Evolutionary conservation across 805 yeast genomes (phyloP).

Genomic region (Ogataea neopini): DNA sequence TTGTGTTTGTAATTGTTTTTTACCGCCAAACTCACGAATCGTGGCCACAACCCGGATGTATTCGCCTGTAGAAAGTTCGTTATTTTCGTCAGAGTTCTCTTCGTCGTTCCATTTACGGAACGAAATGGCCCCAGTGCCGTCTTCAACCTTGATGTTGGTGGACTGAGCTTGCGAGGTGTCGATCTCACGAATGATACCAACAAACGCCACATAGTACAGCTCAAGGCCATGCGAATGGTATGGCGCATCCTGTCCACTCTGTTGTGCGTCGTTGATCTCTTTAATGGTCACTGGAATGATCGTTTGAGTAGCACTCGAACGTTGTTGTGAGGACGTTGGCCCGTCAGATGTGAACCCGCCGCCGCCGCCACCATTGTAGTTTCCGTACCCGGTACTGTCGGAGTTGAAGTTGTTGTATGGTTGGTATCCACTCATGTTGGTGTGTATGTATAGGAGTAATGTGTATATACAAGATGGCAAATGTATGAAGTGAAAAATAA

Average conservation of each 20-base stretch:
- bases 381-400: constrained; percentile 40
- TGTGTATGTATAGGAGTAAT: neutral
- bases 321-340: constrained; percentile 23
- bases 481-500: neutral
- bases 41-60: constrained; percentile 64
- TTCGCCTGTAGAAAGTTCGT: constrained; percentile 44
- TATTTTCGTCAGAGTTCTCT: constrained; percentile 19
- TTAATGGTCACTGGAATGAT: constrained; percentile 73
- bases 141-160: constrained; percentile 63
- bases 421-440: constrained; percentile 35
- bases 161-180: constrained; percentile 56
- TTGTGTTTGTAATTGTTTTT: constrained; percentile 65
- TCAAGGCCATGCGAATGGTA: constrained; percentile 60
- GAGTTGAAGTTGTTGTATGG: constrained; percentile 38
- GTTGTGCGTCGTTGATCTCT: constrained; percentile 63
- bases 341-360: constrained; percentile 34
- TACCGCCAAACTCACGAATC: constrained; percentile 59
- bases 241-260: constrained; percentile 66
- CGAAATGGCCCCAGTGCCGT: constrained; percentile 71
- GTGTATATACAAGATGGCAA: constrained; percentile 8
- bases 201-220: constrained; percentile 61
- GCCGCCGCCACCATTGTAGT: constrained; percentile 26
- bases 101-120: constrained; percentile 66
- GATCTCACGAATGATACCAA: constrained; percentile 70
- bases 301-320: constrained; percentile 34